Evolutionary conservation across 495 filamentous ascomycete species (phyloP).

Genomic region (Lasiosphaeria miniovina): DNA sequence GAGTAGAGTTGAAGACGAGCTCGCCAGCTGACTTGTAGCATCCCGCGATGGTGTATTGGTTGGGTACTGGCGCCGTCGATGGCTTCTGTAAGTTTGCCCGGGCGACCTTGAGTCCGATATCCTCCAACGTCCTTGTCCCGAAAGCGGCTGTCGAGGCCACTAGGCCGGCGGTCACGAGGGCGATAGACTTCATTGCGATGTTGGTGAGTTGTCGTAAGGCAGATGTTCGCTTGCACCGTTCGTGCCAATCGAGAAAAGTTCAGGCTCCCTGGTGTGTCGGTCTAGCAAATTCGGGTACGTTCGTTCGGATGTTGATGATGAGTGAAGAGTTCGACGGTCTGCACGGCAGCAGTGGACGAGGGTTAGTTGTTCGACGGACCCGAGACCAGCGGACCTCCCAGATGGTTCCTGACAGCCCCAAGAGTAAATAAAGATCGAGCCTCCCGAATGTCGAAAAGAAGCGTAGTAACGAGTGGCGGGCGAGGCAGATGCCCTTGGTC

Average conservation of each 20-base stretch:
- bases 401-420: conserved; percentile 11
- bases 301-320: not conserved
- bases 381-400: conserved; percentile 22
- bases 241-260: conserved; percentile 2
- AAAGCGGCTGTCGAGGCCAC: no score
- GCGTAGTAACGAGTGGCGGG: conserved; percentile 25
- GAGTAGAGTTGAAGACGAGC: conserved; percentile 13
- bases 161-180: conserved; percentile 13
- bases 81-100: not conserved
- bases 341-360: not conserved
- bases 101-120: not conserved
- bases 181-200: conserved; percentile 29
- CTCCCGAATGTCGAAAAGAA: conserved; percentile 20
- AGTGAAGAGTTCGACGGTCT: not conserved
- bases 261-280: no score
- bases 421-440: conserved; percentile 11
- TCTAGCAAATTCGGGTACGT: not conserved
- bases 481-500: conserved; percentile 5
- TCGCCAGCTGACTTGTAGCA: conserved; percentile 32
- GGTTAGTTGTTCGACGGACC: conserved; percentile 6
- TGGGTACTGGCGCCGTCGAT: not conserved
- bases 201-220: not conserved
- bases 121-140: no score
- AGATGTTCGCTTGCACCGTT: not conserved
- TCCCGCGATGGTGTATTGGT: conserved; percentile 20